Evolutionary conservation across 495 filamentous ascomycete species (phyloP).

Genomic region (Aspergillus ellipticus): DNA sequence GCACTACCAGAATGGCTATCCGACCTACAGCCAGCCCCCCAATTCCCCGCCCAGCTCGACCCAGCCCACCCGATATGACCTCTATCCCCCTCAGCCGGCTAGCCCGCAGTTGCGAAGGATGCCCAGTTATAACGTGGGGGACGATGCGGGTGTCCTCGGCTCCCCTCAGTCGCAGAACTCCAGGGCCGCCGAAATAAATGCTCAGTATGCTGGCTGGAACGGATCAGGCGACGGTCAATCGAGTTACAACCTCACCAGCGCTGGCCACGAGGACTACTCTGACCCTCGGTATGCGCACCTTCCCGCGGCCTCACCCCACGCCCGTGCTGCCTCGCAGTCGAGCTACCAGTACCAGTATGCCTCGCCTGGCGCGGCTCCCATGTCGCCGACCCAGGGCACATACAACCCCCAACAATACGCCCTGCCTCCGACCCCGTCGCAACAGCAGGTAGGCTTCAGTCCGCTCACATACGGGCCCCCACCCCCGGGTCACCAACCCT

Average conservation of each 20-base stretch:
- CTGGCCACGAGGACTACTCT: conserved; percentile 36
- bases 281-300: conserved; percentile 32
- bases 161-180: conserved; percentile 26
- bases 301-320: conserved; percentile 34
- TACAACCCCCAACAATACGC: conserved; percentile 87
- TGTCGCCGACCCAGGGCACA: conserved; percentile 50
- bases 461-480: conserved; percentile 41
- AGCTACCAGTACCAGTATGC: conserved; percentile 62
- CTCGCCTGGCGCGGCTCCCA: conserved; percentile 34
- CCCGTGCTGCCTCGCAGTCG: conserved; percentile 43
- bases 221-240: conserved; percentile 13
- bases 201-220: conserved; percentile 21
- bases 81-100: conserved; percentile 28
- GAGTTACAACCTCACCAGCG: conserved; percentile 23
- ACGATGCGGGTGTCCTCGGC: conserved; percentile 59
- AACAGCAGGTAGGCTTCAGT: conserved; percentile 39
- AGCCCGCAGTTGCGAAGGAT: conserved; percentile 52
- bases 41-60: conserved; percentile 12
- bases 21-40: conserved; percentile 34
- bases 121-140: conserved; percentile 75
- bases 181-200: conserved; percentile 27
- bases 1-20: conserved; percentile 49
- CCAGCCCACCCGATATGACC: conserved; percentile 15
- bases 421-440: conserved; percentile 55
- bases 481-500: conserved; percentile 52